These are phyloP conservation scores for Podospora pseudocomata DNA, from an alignment of 495 filamentous ascomycete genomes.

Conservation along the genomic window DNA sequence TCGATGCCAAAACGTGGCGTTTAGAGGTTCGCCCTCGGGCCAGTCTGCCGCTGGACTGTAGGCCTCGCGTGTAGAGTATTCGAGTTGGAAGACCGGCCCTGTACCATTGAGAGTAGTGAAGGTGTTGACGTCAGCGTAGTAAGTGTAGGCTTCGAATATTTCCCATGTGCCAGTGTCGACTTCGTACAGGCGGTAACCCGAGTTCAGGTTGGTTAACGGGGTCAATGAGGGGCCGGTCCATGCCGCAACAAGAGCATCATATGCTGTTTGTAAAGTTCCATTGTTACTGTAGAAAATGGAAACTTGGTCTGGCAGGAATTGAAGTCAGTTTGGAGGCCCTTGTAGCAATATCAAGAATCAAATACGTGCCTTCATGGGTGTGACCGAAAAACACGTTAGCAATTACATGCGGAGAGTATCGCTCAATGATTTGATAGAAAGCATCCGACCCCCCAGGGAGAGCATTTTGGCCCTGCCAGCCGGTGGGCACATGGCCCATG, in stretches of 20 bases:
- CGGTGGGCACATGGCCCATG: constrained; percentile 50
- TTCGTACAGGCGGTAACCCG: constrained; percentile 53
- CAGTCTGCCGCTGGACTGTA: constrained; percentile 47
- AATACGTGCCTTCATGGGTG: constrained; percentile 47
- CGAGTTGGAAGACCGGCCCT: constrained; percentile 47
- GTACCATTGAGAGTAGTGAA: constrained; percentile 34
- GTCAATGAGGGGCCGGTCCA: constrained; percentile 55
- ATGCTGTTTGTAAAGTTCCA: constrained; percentile 37
- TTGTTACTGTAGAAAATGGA: constrained; percentile 54
- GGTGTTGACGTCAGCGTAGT: constrained; percentile 48
- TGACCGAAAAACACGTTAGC: constrained; percentile 56
- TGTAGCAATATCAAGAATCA: background rate
- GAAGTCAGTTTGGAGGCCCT: background rate
- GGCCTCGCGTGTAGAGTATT: constrained; percentile 55
- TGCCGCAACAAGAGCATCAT: constrained; percentile 42
- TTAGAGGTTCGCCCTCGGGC: constrained; percentile 49
- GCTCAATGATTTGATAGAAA: constrained; percentile 56
- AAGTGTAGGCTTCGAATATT: constrained; percentile 51
- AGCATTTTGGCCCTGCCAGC: constrained; percentile 51
- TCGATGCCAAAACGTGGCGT: constrained; percentile 56
- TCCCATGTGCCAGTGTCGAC: constrained; percentile 54
- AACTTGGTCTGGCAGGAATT: constrained; percentile 32
- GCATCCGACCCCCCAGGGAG: constrained; percentile 50
- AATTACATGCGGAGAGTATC: constrained; percentile 55
- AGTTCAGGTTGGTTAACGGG: constrained; percentile 53